Base-by-base conservation (phyloP, 192 early-diverging fungal genomes). In the Podochytrium sp. region DNA sequence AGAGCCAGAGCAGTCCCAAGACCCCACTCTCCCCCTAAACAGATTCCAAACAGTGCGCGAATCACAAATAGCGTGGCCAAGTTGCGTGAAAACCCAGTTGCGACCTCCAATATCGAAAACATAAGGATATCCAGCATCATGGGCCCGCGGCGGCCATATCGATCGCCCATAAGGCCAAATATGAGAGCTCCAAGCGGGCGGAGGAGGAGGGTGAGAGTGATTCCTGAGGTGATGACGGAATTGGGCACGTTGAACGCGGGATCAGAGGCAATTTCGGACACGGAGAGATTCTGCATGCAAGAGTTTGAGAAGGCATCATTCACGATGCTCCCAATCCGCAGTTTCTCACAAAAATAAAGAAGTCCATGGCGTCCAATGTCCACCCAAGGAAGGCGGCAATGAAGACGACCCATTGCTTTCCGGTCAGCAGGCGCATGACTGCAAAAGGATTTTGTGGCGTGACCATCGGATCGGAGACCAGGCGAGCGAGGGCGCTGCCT, bases 21-120 rank as follows among this genome's bases (percentile, higher is more conserved):
- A 18, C 91, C 92, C 92, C 91, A 90, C 37, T 87, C 84, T 39
- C 89, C 91, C 30, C 91, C 92, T 88, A 93, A 90, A 34, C 84
- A 75, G 32, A 93, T 86, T 5, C 92, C 88, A 80, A 90, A 89
- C 23, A 90, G 63, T 20, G 74, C 76, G 49, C 88, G 88, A 12
- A 92, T 76, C 14, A 80, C 83, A 40, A 91, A 77, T 49, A 93
- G 91, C n/a, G 80, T 83, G 14, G 78, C 52, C 6, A 91, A 80
- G 72, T 86, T 91, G 12, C 76, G 79, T 1, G 89, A 72, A 67
- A 92, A 93, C 0, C 91, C 92, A 12, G 87, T 86, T 6, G 81
- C 85, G 33, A 91, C 77, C 72, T 91, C 87, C 25, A 91, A 76
- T 4, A 88, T 33, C 1, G 87, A 85, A 62, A 83, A 91, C 60